Base-by-base conservation (phyloP, 352 stramenopile genomes). In the Globisporangium cylindrosporum region DNA sequence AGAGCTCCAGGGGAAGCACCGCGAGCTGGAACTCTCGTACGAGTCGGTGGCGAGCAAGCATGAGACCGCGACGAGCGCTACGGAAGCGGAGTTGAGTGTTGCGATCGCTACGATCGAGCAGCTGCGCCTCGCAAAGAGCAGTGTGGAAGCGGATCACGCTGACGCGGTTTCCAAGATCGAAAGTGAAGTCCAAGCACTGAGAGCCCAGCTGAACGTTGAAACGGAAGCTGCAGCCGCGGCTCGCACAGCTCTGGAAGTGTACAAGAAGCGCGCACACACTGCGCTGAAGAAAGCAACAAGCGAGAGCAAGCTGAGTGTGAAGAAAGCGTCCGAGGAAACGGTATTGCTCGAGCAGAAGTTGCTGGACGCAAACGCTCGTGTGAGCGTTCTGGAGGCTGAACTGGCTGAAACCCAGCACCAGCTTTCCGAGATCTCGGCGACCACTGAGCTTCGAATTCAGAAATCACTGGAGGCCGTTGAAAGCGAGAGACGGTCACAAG, bases 201-300 rank as follows among this genome's bases (percentile, higher is more conserved):
- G 74, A 53, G 34, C 71, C 1, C 69, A 90, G 67, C 63, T 89
- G 4, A 60, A 82, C 49, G 59, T 78, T 12, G 82, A 92, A 72
- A 81, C 73, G 32, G 81, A 90, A 55, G 83, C 70, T 14, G 75
- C 84, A 0, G 74, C 70, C 34, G 79, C 82, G 36, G 81, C 83
- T 3, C 75, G 79, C 0, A 70, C 73, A 4, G 84, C 86, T n/a
- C 74, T 94, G 20, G 86, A 92, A 66, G 79, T 77, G 53, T 94
- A 94, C 75, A 93, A 91, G 77, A 91, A 91, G 66, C 82, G 86
- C 24, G 86, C 86, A 0, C 82, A 88, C 36, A 89, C 77, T 2
- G 86, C 86, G 18, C 58, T 94, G 20, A 94, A 94, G 74, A 94
- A 93, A 59, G 79, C 84, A 38, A 88, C 79, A 4, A 79, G 67